Conservation (phyloP, 768 basidiomycete genomes). For the Phylloporus sp. region DNA sequence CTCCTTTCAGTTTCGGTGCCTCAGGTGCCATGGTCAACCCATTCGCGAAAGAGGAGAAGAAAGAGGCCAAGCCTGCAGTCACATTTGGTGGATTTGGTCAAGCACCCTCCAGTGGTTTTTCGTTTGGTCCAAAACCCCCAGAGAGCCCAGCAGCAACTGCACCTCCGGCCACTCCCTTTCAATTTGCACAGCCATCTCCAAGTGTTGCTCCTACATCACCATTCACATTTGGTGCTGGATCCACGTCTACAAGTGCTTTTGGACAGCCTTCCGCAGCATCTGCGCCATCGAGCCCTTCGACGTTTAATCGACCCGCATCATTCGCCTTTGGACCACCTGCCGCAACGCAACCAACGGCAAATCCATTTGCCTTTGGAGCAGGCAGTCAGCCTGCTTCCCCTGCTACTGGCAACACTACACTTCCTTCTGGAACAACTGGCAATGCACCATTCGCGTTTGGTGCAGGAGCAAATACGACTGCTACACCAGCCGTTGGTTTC, state of each 20-base stretch:
- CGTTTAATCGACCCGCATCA: conserved; percentile 44
- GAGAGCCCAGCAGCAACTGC: conserved; percentile 39
- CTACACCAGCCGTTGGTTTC: conserved; percentile 39
- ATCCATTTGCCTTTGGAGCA: conserved; percentile 46
- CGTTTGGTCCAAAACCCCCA: conserved; percentile 44
- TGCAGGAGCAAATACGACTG: conserved; percentile 27
- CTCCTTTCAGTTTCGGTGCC: conserved; percentile 34
- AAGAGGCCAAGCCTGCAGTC: conserved; percentile 40
- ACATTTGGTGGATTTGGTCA: conserved; percentile 49
- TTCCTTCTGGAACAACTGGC: conserved; percentile 29
- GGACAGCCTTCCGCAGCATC: conserved; percentile 41
- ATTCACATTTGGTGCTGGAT: conserved; percentile 44
- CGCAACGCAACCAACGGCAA: conserved; percentile 32
- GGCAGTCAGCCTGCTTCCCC: conserved; percentile 60
- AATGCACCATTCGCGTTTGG: conserved; percentile 38
- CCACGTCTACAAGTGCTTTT: conserved; percentile 39
- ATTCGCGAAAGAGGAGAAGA: conserved; percentile 48
- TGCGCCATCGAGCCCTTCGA: conserved; percentile 56
- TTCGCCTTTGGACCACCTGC: conserved; percentile 47
- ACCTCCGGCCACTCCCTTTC: conserved; percentile 40
- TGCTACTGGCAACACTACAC: conserved; percentile 36
- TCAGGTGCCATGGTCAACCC: conserved; percentile 37
- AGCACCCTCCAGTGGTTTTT: conserved; percentile 38
- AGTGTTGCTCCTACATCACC: conserved; percentile 35
- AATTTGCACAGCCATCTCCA: conserved; percentile 43